A percentile compares a stretch with the other conserved stretches of the same genome.
Conservation (phyloP, 1,284 basidiomycete genomes). For the Chiua sp. region DNA sequence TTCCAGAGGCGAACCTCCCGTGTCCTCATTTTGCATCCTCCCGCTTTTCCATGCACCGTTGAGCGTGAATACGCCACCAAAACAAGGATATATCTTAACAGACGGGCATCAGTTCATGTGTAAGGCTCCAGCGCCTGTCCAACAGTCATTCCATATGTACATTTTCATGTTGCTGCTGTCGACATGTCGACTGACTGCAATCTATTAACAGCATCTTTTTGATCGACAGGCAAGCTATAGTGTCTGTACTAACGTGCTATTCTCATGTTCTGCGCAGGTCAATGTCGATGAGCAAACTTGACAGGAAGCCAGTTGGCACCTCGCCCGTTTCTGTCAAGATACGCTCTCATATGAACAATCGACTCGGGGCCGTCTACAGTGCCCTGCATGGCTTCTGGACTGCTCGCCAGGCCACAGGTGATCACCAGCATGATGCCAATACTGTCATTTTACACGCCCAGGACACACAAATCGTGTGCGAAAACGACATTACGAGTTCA, state of each 20-base stretch:
- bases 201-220: slow-evolving; percentile 51
- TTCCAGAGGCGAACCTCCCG: slow-evolving; percentile 44
- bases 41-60: slow-evolving; percentile 58
- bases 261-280: slow-evolving; percentile 42
- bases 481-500: slow-evolving; percentile 51
- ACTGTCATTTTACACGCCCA: slow-evolving; percentile 57
- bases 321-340: slow-evolving; percentile 47
- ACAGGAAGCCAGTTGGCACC: slow-evolving; percentile 46
- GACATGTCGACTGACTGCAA: neutral
- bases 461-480: slow-evolving; percentile 33
- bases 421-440: slow-evolving; percentile 55
- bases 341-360: slow-evolving; percentile 44
- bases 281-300: slow-evolving; percentile 50
- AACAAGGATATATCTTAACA: slow-evolving; percentile 54
- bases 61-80: slow-evolving; percentile 33
- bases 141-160: slow-evolving; percentile 65
- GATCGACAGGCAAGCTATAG: slow-evolving; percentile 49
- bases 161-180: slow-evolving; percentile 23
- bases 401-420: slow-evolving; percentile 46
- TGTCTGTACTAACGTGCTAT: neutral
- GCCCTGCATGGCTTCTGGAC: slow-evolving; percentile 58
- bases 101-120: slow-evolving; percentile 56
- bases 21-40: slow-evolving; percentile 57
- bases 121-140: slow-evolving; percentile 53
- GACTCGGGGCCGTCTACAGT: slow-evolving; percentile 62